Base-by-base conservation (phyloP, 2,329 filamentous ascomycete species). In the Herpotrichia juniperi region DNA sequence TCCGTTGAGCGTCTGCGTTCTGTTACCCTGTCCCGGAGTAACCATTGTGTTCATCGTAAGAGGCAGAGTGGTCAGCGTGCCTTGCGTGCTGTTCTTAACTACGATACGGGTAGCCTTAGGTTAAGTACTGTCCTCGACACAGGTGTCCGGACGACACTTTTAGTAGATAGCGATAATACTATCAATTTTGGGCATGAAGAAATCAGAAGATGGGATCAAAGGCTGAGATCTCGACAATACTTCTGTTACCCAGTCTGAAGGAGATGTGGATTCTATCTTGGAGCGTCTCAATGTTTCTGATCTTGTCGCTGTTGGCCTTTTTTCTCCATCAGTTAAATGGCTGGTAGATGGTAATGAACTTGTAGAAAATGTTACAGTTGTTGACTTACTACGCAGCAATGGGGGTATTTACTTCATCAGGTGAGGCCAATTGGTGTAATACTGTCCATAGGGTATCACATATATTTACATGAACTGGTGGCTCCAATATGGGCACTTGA, bases 211-310 rank as follows among this genome's bases (percentile, higher is more conserved):
- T 51, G 0, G 68, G 65, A 46, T 71, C 68, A 22, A 64, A 71
- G 6, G 68, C 66, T 5, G 68, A 68, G 3, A 63, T 58, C 35
- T 69, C 66, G 4, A 64, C 51, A 16, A 69, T 68, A 5, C 68
- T 67, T 65, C 71, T 71, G 21, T 71, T 61, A 1, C 88, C 87
- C 8, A 68, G 48, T 1, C 67, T 66, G 25, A 71, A 70, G 3
- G 57, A 52, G 19, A 65, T 69, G 42, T 71, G 68, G 16, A 71
- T 49, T 9, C 64, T 62, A 48, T 69, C 67, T 19, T 71, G 67
- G 1, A 71, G 57, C 1, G 66, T 69, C 45, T 69, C 68, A 9
- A 69, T 59, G 37, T 66, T 71, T 2, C 67, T 66, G 46, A 71
- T 68, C 6, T 58, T 64, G 7, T 66, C 67, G 19, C 67, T 67